Percentiles rank a stretch among this genome's conserved stretches.
Conservation (phyloP, 2,329 filamentous ascomycete genomes). For the Botrytis cinerea region DNA sequence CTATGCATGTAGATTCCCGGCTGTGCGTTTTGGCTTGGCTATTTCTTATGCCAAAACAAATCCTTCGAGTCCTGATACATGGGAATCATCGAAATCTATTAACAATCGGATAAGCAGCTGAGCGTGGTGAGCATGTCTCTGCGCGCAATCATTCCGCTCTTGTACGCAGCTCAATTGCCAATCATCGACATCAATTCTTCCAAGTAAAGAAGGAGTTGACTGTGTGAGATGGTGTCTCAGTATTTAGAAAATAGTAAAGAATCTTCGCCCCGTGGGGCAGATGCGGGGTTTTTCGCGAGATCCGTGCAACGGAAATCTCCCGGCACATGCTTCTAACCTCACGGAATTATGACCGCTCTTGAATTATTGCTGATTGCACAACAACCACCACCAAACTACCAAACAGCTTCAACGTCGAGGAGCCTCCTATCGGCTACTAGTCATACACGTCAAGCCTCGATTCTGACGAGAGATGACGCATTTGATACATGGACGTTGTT, state of each 20-base stretch:
- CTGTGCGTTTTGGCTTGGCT: neutral
- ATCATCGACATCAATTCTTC: too few relatives aligned
- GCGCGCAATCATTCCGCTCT: slow-evolving; percentile 1
- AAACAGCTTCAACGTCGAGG: neutral
- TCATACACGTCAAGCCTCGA: neutral
- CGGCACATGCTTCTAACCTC: neutral
- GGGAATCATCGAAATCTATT: neutral
- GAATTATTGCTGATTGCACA: neutral
- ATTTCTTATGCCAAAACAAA: neutral
- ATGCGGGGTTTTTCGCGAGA: neutral
- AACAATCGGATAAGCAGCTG: neutral
- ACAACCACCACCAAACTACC: too few relatives aligned
- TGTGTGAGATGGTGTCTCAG: neutral
- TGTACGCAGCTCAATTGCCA: neutral
- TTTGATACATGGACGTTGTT: neutral
- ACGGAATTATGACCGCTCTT: slow-evolving; percentile 3
- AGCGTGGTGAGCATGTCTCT: neutral
- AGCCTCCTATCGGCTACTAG: neutral
- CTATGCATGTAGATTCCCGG: neutral
- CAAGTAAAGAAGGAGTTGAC: neutral
- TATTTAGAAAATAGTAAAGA: neutral
- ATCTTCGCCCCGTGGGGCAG: neutral
- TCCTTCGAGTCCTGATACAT: neutral
- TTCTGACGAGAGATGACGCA: neutral
- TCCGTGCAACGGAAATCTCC: neutral